Conservation (phyloP, 331 rosid genomes). For the Acacia pycnantha region DNA sequence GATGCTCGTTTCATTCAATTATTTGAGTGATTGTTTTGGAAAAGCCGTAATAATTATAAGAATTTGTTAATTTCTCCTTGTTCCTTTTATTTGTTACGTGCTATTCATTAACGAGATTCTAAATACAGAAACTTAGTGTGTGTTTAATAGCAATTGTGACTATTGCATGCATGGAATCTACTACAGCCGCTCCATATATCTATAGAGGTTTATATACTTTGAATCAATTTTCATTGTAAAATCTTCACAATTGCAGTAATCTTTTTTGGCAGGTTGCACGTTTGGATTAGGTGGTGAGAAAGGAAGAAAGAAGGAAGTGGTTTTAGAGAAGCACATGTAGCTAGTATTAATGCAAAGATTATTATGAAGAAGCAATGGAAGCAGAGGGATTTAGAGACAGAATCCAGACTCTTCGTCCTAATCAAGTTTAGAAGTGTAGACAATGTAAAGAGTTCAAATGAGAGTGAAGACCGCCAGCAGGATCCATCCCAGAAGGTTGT, state of each 20-base stretch:
- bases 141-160: background rate
- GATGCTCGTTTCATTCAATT: no score
- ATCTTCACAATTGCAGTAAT: background rate
- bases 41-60: no score
- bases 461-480: constrained; percentile 70
- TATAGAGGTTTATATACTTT: background rate
- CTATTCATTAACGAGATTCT: background rate
- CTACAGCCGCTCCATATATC: background rate
- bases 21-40: no score
- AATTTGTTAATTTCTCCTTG: no score
- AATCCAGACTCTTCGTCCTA: constrained; percentile 95
- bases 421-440: constrained; percentile 67
- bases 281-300: background rate
- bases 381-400: constrained; percentile 52
- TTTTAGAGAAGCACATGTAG: background rate
- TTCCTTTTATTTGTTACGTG: background rate
- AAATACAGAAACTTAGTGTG: background rate
- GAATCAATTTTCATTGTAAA: background rate
- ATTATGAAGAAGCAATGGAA: background rate
- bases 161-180: background rate
- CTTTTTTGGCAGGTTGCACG: background rate
- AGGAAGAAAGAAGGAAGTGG: background rate
- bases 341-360: constrained; percentile 17
- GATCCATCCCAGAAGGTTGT: constrained; percentile 92
- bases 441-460: constrained; percentile 57